Evolutionary conservation across 2,329 filamentous ascomycete genomes (phyloP).

Genomic region (Mariannaea elegans): DNA sequence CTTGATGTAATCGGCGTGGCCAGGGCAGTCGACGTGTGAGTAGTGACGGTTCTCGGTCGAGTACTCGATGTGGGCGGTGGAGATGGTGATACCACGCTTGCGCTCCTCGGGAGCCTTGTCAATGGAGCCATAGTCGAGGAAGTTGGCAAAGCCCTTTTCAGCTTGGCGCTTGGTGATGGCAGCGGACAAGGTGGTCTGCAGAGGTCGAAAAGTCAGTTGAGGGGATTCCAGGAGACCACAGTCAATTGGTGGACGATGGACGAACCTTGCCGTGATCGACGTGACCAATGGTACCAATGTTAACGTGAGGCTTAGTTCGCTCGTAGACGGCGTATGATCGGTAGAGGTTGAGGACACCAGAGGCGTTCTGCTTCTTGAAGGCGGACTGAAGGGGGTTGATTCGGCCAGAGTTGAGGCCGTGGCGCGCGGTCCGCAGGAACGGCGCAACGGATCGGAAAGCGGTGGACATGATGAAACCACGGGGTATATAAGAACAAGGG

Average conservation of each 20-base stretch:
- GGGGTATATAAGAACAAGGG: conserved; percentile 38
- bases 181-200: conserved; percentile 93
- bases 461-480: conserved; percentile 73
- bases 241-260: conserved; percentile 4
- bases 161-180: conserved; percentile 99
- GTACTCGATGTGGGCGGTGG: conserved; percentile 98
- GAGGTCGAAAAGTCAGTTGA: conserved; percentile 29
- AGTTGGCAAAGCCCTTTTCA: conserved; percentile 91
- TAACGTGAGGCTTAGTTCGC: conserved; percentile 96
- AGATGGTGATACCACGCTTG: conserved; percentile 99
- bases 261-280: conserved; percentile 98
- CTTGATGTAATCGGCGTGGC: conserved; percentile 99
- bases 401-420: conserved; percentile 74
- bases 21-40: conserved; percentile 99
- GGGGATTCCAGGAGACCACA: conserved; percentile 9
- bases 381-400: conserved; percentile 81
- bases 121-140: conserved; percentile 97
- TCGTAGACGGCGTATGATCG: conserved; percentile 77
- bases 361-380: conserved; percentile 68
- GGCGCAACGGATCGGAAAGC: conserved; percentile 81
- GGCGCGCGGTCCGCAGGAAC: conserved; percentile 83
- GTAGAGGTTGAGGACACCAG: conserved; percentile 71
- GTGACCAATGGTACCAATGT: conserved; percentile 99
- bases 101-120: conserved; percentile 99
- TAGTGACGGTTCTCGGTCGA: conserved; percentile 94